Conservation (phyloP, 768 basidiomycete species). For the Mycena kentingensis region DNA sequence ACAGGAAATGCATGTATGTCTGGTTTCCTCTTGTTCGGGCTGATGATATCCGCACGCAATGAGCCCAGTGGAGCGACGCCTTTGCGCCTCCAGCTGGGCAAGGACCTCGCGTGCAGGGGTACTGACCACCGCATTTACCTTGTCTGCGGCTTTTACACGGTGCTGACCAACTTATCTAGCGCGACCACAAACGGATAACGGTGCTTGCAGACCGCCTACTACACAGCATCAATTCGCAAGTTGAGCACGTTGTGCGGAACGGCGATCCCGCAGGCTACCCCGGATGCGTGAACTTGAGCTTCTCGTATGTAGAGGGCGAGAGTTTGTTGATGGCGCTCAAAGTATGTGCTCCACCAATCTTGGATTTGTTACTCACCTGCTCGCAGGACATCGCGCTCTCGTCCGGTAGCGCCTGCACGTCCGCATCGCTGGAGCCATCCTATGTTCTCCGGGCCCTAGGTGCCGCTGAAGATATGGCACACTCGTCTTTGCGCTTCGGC, state of each 20-base stretch:
- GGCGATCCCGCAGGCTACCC: conserved; percentile 91
- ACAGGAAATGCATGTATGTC: conserved; percentile 88
- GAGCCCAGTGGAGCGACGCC: conserved; percentile 48
- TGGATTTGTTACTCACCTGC: conserved; percentile 7
- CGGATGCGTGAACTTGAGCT: conserved; percentile 94
- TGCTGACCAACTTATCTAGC: conserved; percentile 46
- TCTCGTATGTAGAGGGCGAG: conserved; percentile 97
- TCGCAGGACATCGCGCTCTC: conserved; percentile 91
- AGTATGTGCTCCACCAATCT: conserved; percentile 42
- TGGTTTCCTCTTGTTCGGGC: conserved; percentile 18
- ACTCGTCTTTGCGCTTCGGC: conserved; percentile 95
- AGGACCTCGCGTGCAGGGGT: conserved; percentile 89
- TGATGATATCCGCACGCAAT: conserved; percentile 53
- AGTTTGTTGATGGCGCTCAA: conserved; percentile 97
- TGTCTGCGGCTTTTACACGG: background rate
- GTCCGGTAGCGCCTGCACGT: conserved; percentile 97
- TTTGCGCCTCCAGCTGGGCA: conserved; percentile 50
- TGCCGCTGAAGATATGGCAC: conserved; percentile 98
- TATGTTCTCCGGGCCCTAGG: conserved; percentile 96
- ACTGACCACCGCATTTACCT: conserved; percentile 54
- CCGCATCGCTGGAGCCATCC: conserved; percentile 96
- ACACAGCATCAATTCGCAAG: conserved; percentile 74
- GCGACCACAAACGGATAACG: conserved; percentile 76
- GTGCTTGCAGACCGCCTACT: conserved; percentile 81
- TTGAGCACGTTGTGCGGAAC: conserved; percentile 92